Evolutionary conservation across 495 filamentous ascomycete species (phyloP), one percentile per base, ranked within the genome.

Genomic region (Gamarada debralockiae): DNA sequence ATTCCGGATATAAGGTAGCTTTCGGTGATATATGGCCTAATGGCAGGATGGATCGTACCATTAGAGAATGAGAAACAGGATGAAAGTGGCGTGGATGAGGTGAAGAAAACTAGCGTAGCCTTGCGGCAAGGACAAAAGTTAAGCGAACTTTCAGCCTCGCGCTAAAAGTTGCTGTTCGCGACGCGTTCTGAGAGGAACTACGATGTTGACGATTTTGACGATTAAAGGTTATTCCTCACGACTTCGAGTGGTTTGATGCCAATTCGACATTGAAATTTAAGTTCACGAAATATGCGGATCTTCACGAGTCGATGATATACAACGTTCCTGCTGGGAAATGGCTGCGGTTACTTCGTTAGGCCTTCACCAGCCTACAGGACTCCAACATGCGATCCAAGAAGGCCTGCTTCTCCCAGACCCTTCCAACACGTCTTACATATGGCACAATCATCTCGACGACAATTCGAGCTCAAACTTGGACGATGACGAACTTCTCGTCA

Each of bases 331-430:
- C 33, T 43, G 44, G 52, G 56, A 48, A 55, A 97, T 98, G 93
- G 91, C 92, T 54, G 81, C 88, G 53, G 82, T 93, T 64, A 84
- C 80, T 52, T 96, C 91, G 38, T 78, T 97, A 50, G 93, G 93
- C 59, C 73, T 95, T 58, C 92, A 96, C 69, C 81, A 85, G 64
- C 92, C 93, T 53, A 77, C 86, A 50, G 89, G 84, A 48, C 74
- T 97, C 36, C 81, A 81, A 27, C 92, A 90, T 70, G 83, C 95
- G 42, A 81, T 96, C 58, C 75, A 84, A 45, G 92, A 98, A 65
- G 78, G 80, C 20, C 78, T 96, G 2, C 73, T 97, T 0, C 81
- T 85, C 20, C 66, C 78, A 14, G 78, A 96, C 40, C 83, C 88
- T 3, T 73, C 81, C 7, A 67, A 77, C 29, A 70, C 81, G 23